Base-by-base conservation (phyloP, 768 basidiomycete genomes). In the Podaxis rugospora region DNA sequence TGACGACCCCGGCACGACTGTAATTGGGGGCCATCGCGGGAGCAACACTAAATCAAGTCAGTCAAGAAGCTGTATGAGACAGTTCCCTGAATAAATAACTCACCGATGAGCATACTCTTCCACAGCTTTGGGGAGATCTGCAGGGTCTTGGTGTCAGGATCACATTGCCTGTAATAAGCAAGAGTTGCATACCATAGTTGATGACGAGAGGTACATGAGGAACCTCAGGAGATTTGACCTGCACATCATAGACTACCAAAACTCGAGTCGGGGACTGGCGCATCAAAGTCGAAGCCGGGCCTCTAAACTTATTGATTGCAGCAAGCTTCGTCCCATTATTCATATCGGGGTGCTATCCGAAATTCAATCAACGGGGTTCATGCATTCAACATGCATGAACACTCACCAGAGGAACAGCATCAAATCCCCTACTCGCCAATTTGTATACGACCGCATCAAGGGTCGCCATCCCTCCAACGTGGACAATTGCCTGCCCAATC, bases 101-200 rank as follows among this genome's bases (percentile, higher is more conserved):
- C 63, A 94, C 92, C 96, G 89, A 70, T 94, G 93, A 25, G 95
- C 92, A 72, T 99, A 99, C 73, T 96, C 95, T 78, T 98, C 96
- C 39, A 98, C 96, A 51, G 90, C 93, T 75, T 93, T 93, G 51
- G 93, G 93, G 62, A 95, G 75, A 79, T 96, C 94, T 92, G 65
- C 11, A 57, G 35, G 16, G 9, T 35, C 16, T 54, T 25, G 16
- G 21, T 36, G 18, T 18, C 56, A 40, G 27, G 3, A 37, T 32
- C 5, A 10, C 13, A 18, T 37, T 32, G 11, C 32, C 3, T 16
- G 7, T 57, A 46, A 71, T 63, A 49, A 16, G 28, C 54, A 51
- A n/a, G 23, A 64, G 21, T 5, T 2, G 37, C 61, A 36, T 63
- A 89, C 93, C 93, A 72, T 96, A 98, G 75, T 98, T 98, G 76